Evolutionary conservation across 495 filamentous ascomycete genomes (phyloP), one percentile per base, ranked within the genome.

Genomic region (Podospora australis): DNA sequence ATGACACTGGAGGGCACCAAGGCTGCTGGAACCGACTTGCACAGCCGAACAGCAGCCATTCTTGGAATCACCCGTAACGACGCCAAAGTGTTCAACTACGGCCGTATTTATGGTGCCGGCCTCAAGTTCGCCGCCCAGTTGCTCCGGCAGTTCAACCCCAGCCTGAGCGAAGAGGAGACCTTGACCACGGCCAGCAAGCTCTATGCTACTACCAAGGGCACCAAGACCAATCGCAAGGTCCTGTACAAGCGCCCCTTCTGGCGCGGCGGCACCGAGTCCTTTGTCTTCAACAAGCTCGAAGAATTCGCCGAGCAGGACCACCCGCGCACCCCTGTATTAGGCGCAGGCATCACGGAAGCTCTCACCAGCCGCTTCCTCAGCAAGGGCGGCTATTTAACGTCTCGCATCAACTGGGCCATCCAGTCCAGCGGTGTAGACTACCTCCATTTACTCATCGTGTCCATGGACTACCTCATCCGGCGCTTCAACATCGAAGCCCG

Each of bases 1-100:
- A 99, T 99, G 92, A 97, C 94, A 1, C 70, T 99, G 13, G 92
- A 99, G 65, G 92, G 92, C 6, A 91, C 88, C 41, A 97, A 96
- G 65, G 80, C 87, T 9, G 86, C 86, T 13, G 91, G 90, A 10
- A 99, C 92, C 2, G 92, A 99, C 60, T 69, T 97, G 53, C 92
- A 99, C 68, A 96, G 90, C 22, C 85, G 89, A 21, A 99, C 94
- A 28, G 94, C 92, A 2, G 71, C 74, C 13, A 99, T 96, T 44
- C 64, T 99, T 3, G 90, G 89, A 10, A 99, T 97, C 51, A 91
- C 87, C 1, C 80, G 92, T 26, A 94, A 96, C 53, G 83, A 95
- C 62, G 92, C 92, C 16, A 99, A 99, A 62, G 80, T 99, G 4
- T 99, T 99, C 70, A 99, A 97, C 64, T 99, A 97, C 58, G 92